These are phyloP conservation scores for Coniosporium tulheliwenetii DNA, from an alignment of 2,329 filamentous ascomycete genomes.

Conservation along the genomic window DNA sequence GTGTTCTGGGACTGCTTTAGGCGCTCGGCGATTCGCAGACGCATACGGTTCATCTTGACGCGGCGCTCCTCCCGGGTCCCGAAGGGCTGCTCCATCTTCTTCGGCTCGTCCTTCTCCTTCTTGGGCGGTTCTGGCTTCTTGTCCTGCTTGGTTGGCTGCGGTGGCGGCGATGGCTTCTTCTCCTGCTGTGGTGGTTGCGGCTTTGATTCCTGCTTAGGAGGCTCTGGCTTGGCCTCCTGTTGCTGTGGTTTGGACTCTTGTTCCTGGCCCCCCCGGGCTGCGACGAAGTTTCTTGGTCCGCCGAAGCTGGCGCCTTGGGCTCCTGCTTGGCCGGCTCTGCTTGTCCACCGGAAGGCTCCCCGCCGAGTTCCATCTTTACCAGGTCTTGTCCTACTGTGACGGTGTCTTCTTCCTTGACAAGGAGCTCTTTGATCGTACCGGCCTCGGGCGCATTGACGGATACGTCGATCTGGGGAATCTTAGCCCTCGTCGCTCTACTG, in stretches of 20 bases:
- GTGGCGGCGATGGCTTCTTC: constrained; percentile 12
- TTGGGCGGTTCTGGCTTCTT: constrained; percentile 21
- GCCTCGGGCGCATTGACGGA: constrained; percentile 87
- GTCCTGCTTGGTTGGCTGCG: constrained; percentile 16
- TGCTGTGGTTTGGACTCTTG: constrained; percentile 10
- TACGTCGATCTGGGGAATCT: constrained; percentile 62
- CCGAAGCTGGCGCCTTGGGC: constrained; percentile 43
- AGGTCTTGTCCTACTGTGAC: constrained; percentile 90
- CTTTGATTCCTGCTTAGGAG: constrained; percentile 18
- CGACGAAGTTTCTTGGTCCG: constrained; percentile 40
- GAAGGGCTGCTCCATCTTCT: constrained; percentile 31
- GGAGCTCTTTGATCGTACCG: constrained; percentile 79
- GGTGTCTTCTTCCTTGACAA: constrained; percentile 88
- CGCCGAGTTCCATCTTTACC: constrained; percentile 69
- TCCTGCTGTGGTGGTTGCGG: constrained; percentile 17
- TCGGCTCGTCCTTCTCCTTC: constrained; percentile 27
- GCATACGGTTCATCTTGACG: constrained; percentile 99
- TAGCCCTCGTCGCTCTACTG: background rate
- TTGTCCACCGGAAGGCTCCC: constrained; percentile 33
- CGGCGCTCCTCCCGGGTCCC: constrained; percentile 77
- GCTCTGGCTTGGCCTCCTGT: constrained; percentile 14
- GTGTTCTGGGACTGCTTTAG: constrained; percentile 99
- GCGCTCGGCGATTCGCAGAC: constrained; percentile 88
- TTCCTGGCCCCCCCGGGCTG: constrained; percentile 36
- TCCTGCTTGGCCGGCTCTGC: constrained; percentile 38